Conservation (phyloP, 139 green algal species). For the Coelastrella sp. region DNA sequence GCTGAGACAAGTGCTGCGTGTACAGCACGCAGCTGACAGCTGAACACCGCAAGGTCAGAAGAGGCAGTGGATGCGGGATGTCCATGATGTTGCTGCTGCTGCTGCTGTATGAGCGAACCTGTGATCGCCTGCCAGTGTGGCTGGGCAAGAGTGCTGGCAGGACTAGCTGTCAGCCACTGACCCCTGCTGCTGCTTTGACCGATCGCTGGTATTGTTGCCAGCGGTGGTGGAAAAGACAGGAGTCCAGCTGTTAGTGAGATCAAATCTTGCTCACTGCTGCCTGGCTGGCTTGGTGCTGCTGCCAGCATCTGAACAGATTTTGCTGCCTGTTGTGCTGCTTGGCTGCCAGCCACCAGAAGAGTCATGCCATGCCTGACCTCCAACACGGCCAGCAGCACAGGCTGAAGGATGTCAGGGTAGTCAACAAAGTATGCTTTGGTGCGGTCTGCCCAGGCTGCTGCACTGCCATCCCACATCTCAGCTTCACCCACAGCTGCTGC, state of each 20-base stretch:
- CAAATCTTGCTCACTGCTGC: not conserved
- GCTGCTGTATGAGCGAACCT: not conserved
- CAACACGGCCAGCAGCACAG: slow-evolving; percentile 83
- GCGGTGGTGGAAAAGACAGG: slow-evolving; percentile 52
- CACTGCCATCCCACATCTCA: slow-evolving; percentile 61
- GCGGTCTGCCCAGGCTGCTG: slow-evolving; percentile 62
- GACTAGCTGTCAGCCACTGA: not conserved
- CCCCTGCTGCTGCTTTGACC: slow-evolving; percentile 20
- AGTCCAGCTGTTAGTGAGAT: slow-evolving; percentile 39
- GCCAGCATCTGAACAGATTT: slow-evolving; percentile 6
- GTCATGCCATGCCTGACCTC: slow-evolving; percentile 72
- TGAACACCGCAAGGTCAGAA: slow-evolving; percentile 64
- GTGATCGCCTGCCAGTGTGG: slow-evolving; percentile 22
- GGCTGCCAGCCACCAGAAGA: slow-evolving; percentile 55
- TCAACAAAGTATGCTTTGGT: slow-evolving; percentile 65
- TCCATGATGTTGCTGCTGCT: not conserved
- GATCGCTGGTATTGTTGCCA: not conserved
- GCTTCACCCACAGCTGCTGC: slow-evolving; percentile 51
- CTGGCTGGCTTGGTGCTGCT: not conserved
- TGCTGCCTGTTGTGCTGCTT: slow-evolving; percentile 30
- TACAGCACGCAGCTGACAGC: slow-evolving; percentile 59
- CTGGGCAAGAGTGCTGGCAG: slow-evolving; percentile 15
- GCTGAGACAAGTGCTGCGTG: slow-evolving; percentile 63
- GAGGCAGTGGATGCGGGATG: slow-evolving; percentile 16
- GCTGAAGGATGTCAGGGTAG: slow-evolving; percentile 91